Conservation (phyloP, 352 stramenopile genomes). For the Phytophthora capsici region DNA sequence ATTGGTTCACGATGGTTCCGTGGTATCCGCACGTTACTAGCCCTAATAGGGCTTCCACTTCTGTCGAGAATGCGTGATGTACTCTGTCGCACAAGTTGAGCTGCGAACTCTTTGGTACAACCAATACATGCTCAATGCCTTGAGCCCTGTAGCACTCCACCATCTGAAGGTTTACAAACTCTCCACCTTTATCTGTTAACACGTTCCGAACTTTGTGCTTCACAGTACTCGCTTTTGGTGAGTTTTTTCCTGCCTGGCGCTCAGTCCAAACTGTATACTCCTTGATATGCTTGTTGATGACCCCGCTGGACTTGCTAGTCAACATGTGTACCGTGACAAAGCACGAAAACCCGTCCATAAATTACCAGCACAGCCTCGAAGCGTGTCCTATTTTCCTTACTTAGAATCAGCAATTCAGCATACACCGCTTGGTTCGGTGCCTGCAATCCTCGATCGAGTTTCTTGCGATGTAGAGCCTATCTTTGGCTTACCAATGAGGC, state of each 20-base stretch:
- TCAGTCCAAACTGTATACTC: conserved; percentile 7
- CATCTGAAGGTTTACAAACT: conserved; percentile 7
- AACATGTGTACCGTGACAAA: conserved; percentile 6
- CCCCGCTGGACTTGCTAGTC: conserved; percentile 3
- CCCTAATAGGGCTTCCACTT: neutral
- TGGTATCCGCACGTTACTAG: neutral
- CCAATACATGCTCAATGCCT: conserved; percentile 11
- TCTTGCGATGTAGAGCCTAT: neutral
- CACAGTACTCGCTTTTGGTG: neutral
- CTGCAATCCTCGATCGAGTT: neutral
- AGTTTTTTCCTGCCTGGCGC: neutral
- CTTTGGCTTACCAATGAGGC: neutral
- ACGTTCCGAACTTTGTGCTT: neutral
- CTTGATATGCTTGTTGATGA: conserved; percentile 6
- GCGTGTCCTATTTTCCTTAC: neutral
- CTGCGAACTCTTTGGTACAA: conserved; percentile 18
- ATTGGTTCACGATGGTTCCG: neutral
- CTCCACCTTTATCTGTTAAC: conserved; percentile 3
- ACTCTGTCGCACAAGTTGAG: conserved; percentile 11
- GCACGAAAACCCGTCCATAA: conserved; percentile 9
- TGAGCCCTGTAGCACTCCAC: neutral
- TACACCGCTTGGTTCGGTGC: conserved; percentile 1
- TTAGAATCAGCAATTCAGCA: conserved; percentile 11
- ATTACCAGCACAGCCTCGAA: conserved; percentile 6
- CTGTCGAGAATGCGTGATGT: neutral